These are phyloP conservation scores for Penicillium bovifimosum DNA, from an alignment of 495 filamentous ascomycete genomes.

Conservation along the genomic window DNA sequence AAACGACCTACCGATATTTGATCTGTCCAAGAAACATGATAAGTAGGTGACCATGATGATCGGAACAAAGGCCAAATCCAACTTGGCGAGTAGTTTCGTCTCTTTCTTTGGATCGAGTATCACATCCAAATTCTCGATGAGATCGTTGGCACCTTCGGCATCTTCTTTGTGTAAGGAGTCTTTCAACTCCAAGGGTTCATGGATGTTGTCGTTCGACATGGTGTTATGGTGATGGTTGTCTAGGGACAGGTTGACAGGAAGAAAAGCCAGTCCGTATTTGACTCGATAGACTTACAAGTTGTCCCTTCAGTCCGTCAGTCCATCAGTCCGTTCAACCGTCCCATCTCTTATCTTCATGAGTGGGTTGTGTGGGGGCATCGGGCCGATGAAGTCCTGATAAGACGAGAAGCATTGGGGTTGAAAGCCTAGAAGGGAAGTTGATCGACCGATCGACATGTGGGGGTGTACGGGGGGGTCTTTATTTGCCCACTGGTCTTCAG, in stretches of 20 bases:
- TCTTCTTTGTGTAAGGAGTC: slow-evolving; percentile 13
- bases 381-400: slow-evolving; percentile 13
- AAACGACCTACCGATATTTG: slow-evolving; percentile 36
- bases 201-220: not conserved
- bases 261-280: not conserved
- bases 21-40: slow-evolving; percentile 41
- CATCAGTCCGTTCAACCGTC: too few species aligned
- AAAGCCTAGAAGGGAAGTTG: not conserved
- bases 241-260: not conserved
- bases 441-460: too few species aligned
- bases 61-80: slow-evolving; percentile 42
- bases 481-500: not conserved
- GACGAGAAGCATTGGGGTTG: not conserved
- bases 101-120: slow-evolving; percentile 31
- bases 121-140: slow-evolving; percentile 18
- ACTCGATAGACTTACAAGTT: too few species aligned
- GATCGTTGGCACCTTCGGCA: slow-evolving; percentile 7
- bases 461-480: not conserved
- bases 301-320: too few species aligned
- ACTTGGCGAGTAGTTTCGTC: slow-evolving; percentile 35
- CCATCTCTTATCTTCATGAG: slow-evolving; percentile 6
- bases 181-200: slow-evolving; percentile 10
- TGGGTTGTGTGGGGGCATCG: slow-evolving; percentile 7
- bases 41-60: slow-evolving; percentile 46
- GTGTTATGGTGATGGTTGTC: not conserved